Percentiles rank a stretch among this genome's conserved stretches.
Evolutionary conservation across 2,329 filamentous ascomycete genomes (phyloP).

Genomic region (Pseudogymnoascus sp.): DNA sequence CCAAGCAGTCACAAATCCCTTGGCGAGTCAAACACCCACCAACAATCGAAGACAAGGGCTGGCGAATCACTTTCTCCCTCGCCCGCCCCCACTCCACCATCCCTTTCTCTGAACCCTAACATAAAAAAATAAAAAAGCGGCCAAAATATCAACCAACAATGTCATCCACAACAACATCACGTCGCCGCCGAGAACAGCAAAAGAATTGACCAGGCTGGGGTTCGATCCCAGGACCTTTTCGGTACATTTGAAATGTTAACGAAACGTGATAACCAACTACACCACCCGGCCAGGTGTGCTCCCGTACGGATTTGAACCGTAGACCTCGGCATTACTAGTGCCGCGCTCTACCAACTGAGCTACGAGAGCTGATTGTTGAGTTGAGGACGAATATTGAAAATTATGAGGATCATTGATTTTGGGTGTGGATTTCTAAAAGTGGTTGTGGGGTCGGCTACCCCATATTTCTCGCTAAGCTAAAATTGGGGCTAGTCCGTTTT

Average conservation of each 20-base stretch:
- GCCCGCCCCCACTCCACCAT: background rate
- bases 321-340: conserved; percentile 8
- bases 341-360: conserved; percentile 9
- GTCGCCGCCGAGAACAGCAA: background rate
- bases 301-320: conserved; percentile 6
- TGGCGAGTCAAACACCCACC: background rate
- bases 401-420: background rate
- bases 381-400: background rate
- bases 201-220: conserved; percentile 7
- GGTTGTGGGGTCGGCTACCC: background rate
- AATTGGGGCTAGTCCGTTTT: background rate
- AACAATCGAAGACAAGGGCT: background rate
- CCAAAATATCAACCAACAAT: background rate
- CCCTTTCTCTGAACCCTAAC: background rate
- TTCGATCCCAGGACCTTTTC: conserved; percentile 8
- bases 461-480: background rate
- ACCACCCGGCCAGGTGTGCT: conserved; percentile 2
- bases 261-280: conserved; percentile 8
- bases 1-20: background rate
- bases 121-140: background rate
- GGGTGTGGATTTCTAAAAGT: background rate
- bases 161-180: background rate
- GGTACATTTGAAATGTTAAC: conserved; percentile 3
- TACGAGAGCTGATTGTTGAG: conserved; percentile 6
- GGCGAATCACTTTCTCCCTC: background rate